A percentile compares a stretch with the other conserved stretches of the same genome.
Evolutionary conservation across 345 rosid genomes (phyloP).

Genomic region (Syzygium oleosum): DNA sequence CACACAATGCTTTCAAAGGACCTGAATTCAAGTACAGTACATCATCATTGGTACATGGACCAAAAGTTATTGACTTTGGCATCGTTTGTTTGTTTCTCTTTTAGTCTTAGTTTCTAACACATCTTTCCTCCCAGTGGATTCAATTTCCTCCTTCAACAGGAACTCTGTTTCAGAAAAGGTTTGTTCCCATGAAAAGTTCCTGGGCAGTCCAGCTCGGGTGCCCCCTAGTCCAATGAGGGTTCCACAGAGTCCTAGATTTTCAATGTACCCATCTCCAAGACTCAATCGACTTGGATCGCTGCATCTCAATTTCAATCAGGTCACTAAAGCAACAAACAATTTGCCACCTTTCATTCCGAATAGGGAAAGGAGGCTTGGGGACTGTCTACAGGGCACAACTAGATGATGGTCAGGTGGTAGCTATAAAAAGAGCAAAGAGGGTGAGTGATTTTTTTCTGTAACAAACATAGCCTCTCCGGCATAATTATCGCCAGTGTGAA

Average conservation of each 20-base stretch:
- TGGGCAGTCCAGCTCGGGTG: conserved; percentile 38
- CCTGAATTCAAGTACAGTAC: conserved; percentile 28
- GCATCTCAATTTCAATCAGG: conserved; percentile 58
- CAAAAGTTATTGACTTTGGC: background rate
- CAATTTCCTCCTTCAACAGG: conserved; percentile 43
- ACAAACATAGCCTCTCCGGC: background rate
- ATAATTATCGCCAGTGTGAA: background rate
- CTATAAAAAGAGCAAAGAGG: conserved; percentile 92
- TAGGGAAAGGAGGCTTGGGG: conserved; percentile 95
- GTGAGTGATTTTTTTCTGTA: conserved; percentile 19
- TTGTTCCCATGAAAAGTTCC: conserved; percentile 32
- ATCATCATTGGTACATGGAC: background rate
- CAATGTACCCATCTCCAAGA: conserved; percentile 72
- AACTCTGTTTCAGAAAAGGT: conserved; percentile 45
- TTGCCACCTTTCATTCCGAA: conserved; percentile 47
- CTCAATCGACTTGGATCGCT: conserved; percentile 60
- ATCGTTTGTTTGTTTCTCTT: background rate
- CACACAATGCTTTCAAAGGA: conserved; percentile 55
- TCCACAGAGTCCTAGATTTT: conserved; percentile 77
- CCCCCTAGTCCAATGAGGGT: conserved; percentile 65
- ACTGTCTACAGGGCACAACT: conserved; percentile 66
- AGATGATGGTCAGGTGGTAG: conserved; percentile 67
- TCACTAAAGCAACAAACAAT: conserved; percentile 51
- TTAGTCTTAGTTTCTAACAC: background rate
- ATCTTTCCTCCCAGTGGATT: conserved; percentile 49